Conservation (phyloP, 2,329 filamentous ascomycete genomes). For the Leptographium radiaticola region DNA sequence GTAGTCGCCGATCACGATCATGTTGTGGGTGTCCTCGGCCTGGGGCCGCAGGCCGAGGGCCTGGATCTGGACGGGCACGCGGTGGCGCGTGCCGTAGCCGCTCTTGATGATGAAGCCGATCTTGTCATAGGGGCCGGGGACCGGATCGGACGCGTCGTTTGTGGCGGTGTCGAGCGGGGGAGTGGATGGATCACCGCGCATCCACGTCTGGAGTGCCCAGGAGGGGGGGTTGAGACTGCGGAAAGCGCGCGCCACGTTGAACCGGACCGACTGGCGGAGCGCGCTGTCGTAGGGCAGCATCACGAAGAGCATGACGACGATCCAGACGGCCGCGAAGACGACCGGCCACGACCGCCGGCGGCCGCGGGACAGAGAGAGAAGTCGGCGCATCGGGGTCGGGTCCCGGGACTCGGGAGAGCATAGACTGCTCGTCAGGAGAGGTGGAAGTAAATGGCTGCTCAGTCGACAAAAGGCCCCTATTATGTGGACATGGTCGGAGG, state of each 20-base stretch:
- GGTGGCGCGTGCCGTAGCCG: conserved; percentile 38
- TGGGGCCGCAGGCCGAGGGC: conserved; percentile 27
- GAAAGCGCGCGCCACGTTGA: conserved; percentile 13
- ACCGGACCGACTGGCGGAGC: conserved; percentile 15
- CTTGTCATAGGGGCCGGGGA: conserved; percentile 22
- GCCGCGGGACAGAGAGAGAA: conserved; percentile 1
- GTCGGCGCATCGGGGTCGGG: neutral
- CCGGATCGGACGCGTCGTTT: conserved; percentile 3
- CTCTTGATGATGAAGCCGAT: conserved; percentile 41
- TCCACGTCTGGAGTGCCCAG: conserved; percentile 3
- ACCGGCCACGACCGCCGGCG: neutral
- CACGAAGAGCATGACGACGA: conserved; percentile 10
- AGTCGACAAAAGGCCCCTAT: neutral
- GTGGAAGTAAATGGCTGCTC: neutral
- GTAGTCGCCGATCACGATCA: conserved; percentile 39
- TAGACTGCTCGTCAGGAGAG: neutral
- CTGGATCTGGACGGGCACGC: conserved; percentile 32
- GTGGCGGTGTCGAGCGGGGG: conserved; percentile 9
- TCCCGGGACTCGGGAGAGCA: neutral
- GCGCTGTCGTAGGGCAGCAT: conserved; percentile 18
- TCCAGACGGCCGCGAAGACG: neutral
- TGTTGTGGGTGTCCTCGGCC: conserved; percentile 24
- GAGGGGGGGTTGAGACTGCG: conserved; percentile 24
- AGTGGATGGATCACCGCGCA: conserved; percentile 11
- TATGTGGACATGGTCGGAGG: neutral